phyloP scores from a whole-genome alignment of 495 filamentous ascomycete genomes.

The Penicillium ochrochloron region DNA sequence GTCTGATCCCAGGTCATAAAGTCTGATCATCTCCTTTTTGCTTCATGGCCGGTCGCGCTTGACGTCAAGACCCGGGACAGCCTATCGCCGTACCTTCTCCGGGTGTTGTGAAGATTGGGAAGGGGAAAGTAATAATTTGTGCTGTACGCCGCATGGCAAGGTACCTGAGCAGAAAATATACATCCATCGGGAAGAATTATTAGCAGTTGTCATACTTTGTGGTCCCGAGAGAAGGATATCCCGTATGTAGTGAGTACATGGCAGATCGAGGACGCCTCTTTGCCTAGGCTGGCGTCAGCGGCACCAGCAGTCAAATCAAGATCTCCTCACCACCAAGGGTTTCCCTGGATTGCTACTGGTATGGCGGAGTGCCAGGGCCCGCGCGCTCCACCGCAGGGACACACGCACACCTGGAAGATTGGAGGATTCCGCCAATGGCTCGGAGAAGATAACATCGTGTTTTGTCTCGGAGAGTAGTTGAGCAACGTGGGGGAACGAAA shows the following conservation, averaged over 20 bases:
- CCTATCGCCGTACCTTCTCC: slow-evolving; percentile 15
- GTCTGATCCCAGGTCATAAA: slow-evolving; percentile 30
- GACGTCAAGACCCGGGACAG: slow-evolving; percentile 20
- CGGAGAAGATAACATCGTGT: neutral
- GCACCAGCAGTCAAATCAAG: slow-evolving; percentile 21
- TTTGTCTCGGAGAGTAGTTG: neutral
- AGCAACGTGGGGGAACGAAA: slow-evolving; percentile 3
- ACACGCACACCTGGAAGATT: neutral
- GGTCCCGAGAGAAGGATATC: neutral
- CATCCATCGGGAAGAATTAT: neutral
- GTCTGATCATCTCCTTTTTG: slow-evolving; percentile 12
- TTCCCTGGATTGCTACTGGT: slow-evolving; percentile 9
- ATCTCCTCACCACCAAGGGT: neutral
- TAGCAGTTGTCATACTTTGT: neutral
- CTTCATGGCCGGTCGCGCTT: slow-evolving; percentile 17
- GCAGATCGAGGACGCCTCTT: slow-evolving; percentile 2
- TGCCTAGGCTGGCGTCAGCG: slow-evolving; percentile 21
- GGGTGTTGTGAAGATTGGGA: slow-evolving; percentile 21
- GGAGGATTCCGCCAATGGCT: slow-evolving; percentile 16
- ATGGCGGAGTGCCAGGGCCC: slow-evolving; percentile 6
- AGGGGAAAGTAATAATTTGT: neutral
- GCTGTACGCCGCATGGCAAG: neutral
- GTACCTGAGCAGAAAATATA: neutral
- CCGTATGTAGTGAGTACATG: neutral
- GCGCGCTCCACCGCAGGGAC: slow-evolving; percentile 23